Evolutionary conservation across 257 asterid genomes (phyloP), one percentile per base, ranked within the genome.

Genomic region (Solanum piurae): DNA sequence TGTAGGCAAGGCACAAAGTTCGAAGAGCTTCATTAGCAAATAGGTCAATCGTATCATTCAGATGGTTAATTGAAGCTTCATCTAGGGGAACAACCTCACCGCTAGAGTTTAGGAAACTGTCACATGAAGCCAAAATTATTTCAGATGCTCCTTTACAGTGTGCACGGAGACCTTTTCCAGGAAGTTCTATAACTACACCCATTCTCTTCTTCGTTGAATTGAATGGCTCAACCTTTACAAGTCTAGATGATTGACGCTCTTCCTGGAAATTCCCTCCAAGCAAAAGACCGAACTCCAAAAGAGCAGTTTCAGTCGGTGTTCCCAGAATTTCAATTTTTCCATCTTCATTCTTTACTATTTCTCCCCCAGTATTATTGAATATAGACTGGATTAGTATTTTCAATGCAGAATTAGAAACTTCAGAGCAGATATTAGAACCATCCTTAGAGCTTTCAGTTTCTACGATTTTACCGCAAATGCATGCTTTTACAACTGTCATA

Each of bases 91-190:
- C 91, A 88, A 92, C 89, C 86, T 94, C 91, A 8, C 98, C 95
- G 58, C 87, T 89, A 13, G 93, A 84, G 87, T 92, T 90, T 87
- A 95, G 74, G 88, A 90, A 85, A 91, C 89, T 94, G 88, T 94
- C 93, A 88, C 98, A 95, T 18, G 98, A 98, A 83, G 94, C 91
- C 91, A 95, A 89, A 89, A 95, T 93, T 76, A 95, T 94, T 93
- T 95, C 98, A 40, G 98, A 95, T 52, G 98, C 98, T 16, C 98
- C 98, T 89, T 95, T 95, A 89, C 97, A 92, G 88, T 95, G 98
- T n/a, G 95, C 98, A 89, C 94, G 95, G 85, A 87, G 91, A 88
- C 87, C 90, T 89, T 88, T 91, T 52, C 91, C 95, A 3, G 97
- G 96, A 60, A 94, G 87, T 92, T 94, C 94, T 88, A 95, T 76